Percentiles rank a stretch among this genome's conserved stretches.
Evolutionary conservation across 2,329 filamentous ascomycete species (phyloP).

Genomic region (Hypoxylon sp.): DNA sequence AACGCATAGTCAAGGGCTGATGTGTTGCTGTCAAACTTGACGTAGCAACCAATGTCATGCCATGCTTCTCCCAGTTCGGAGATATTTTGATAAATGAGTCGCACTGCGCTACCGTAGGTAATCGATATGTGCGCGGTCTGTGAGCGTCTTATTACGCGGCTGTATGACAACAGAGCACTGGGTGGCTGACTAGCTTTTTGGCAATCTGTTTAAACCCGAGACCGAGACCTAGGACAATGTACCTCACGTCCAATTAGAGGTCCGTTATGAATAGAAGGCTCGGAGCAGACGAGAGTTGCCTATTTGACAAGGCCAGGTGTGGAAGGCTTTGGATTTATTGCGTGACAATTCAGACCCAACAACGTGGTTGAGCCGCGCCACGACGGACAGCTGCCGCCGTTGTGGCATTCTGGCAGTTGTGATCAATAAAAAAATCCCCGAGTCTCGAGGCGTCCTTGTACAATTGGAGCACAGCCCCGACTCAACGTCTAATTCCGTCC

Average conservation of each 20-base stretch:
- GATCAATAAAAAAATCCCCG: constrained; percentile 43
- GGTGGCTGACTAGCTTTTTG: constrained; percentile 29
- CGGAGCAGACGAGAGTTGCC: constrained; percentile 15
- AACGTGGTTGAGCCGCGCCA: constrained; percentile 45
- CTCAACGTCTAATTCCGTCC: constrained; percentile 31
- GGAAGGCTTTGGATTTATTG: constrained; percentile 26
- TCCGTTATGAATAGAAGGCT: constrained; percentile 25
- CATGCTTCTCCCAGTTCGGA: constrained; percentile 37
- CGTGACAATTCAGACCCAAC: constrained; percentile 46
- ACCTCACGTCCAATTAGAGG: constrained; percentile 22
- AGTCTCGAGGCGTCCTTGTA: constrained; percentile 41
- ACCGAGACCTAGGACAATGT: constrained; percentile 13
- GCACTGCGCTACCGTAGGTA: constrained; percentile 36
- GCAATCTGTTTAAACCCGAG: constrained; percentile 32
- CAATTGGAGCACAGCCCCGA: constrained; percentile 35
- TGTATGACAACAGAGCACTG: constrained; percentile 37
- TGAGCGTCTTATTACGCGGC: constrained; percentile 40
- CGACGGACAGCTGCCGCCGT: constrained; percentile 40
- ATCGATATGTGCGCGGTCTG: constrained; percentile 28
- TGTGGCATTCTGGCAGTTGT: constrained; percentile 37
- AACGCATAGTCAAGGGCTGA: constrained; percentile 22
- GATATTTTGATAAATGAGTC: constrained; percentile 37
- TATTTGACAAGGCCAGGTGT: constrained; percentile 22
- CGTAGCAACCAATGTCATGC: constrained; percentile 30
- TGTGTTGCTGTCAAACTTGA: constrained; percentile 40